These are phyloP conservation scores for Trichocladium antarcticum DNA, from an alignment of 495 filamentous ascomycete genomes.

Conservation along the genomic window DNA sequence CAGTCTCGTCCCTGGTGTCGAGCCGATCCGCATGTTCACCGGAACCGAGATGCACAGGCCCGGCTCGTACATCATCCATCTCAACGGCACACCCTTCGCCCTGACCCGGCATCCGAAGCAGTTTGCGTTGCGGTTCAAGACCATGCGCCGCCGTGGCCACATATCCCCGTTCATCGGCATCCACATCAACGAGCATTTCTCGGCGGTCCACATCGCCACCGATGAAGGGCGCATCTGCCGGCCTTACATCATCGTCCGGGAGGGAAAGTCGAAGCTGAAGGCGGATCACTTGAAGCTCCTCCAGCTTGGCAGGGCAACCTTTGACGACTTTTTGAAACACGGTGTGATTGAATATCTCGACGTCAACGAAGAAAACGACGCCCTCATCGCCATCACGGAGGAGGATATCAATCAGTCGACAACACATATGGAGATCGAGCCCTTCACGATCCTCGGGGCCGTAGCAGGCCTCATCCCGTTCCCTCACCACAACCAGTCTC, in stretches of 20 bases:
- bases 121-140: constrained; percentile 74
- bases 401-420: constrained; percentile 65
- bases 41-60: constrained; percentile 73
- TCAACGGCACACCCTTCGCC: constrained; percentile 88
- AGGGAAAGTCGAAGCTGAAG: constrained; percentile 66
- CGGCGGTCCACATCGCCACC: constrained; percentile 86
- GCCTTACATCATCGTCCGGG: constrained; percentile 87
- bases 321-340: constrained; percentile 82
- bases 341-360: constrained; percentile 94
- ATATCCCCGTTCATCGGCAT: constrained; percentile 93
- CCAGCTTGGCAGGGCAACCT: constrained; percentile 67
- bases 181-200: constrained; percentile 84
- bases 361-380: constrained; percentile 96
- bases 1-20: constrained; percentile 51
- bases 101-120: constrained; percentile 69
- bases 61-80: constrained; percentile 80
- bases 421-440: constrained; percentile 94
- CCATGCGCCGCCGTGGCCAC: constrained; percentile 71
- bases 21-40: constrained; percentile 50
- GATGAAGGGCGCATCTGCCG: constrained; percentile 94
- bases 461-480: constrained; percentile 96
- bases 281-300: constrained; percentile 64
- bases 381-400: constrained; percentile 82
- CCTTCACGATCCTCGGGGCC: constrained; percentile 94
- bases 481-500: constrained; percentile 98